phyloP scores from a whole-genome alignment of 2,329 filamentous ascomycete species.

The Colletotrichum costaricense region DNA sequence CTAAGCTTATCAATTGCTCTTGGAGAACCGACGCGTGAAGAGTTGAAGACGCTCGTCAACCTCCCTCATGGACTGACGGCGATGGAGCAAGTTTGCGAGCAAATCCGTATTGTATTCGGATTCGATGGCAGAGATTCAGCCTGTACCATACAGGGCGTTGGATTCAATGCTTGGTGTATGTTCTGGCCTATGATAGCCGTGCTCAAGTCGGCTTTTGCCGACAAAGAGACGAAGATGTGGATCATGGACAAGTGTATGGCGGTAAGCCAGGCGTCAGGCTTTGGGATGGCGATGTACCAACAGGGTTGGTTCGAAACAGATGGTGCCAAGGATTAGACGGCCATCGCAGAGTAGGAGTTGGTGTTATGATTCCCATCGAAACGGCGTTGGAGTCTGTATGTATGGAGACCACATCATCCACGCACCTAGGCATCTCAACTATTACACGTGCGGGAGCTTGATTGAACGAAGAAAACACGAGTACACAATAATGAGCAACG shows the following conservation, averaged over 20 bases:
- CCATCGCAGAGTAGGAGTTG: not conserved
- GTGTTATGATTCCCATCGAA: too few relatives aligned
- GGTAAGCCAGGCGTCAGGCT: conserved; percentile 26
- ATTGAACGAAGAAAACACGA: not conserved
- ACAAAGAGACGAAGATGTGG: conserved; percentile 10
- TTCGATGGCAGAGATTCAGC: conserved; percentile 23
- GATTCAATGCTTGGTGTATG: conserved; percentile 30
- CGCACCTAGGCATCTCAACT: too few relatives aligned
- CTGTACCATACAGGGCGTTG: conserved; percentile 2
- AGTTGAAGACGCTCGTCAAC: conserved; percentile 12
- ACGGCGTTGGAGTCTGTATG: not conserved
- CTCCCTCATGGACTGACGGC: conserved; percentile 29
- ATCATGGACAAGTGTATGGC: conserved; percentile 16
- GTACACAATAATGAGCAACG: not conserved
- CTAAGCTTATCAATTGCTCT: conserved; percentile 17
- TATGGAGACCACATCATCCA: not conserved
- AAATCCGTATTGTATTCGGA: conserved; percentile 19
- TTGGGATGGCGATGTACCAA: conserved; percentile 23
- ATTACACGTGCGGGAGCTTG: not conserved
- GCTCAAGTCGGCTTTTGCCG: conserved; percentile 14
- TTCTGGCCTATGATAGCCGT: conserved; percentile 30
- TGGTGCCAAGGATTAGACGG: not conserved
- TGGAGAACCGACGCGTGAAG: conserved; percentile 23
- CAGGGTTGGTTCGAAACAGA: conserved; percentile 23
- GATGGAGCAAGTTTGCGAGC: conserved; percentile 30